phyloP scores from a whole-genome alignment of 257 asterid species.

The Hygrophila difformis region DNA sequence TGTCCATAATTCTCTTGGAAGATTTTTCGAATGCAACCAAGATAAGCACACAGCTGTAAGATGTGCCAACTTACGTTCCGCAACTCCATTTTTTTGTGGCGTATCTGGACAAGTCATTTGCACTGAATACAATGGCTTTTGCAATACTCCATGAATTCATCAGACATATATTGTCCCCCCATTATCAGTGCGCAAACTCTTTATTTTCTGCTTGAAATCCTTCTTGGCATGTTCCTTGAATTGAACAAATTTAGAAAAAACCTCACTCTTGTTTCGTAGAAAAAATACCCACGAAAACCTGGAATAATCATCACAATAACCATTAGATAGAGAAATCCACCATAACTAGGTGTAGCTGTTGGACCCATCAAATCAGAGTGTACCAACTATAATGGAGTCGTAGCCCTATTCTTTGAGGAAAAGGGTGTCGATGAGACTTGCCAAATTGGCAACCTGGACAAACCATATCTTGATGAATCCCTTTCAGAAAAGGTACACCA shows the following conservation, averaged over 20 bases:
- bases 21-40: background rate
- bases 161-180: background rate
- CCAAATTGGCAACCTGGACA: conserved; percentile 19
- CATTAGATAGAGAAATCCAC: background rate
- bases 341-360: background rate
- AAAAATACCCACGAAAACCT: background rate
- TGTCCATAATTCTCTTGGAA: background rate
- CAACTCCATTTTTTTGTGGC: background rate
- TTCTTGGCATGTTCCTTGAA: background rate
- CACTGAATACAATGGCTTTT: background rate
- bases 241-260: background rate
- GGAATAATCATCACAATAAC: background rate
- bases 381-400: background rate
- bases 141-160: background rate
- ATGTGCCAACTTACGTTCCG: background rate
- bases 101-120: background rate
- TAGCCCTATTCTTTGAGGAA: conserved; percentile 6
- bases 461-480: conserved; percentile 6
- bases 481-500: conserved; percentile 10
- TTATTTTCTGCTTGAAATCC: background rate
- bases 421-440: conserved; percentile 15
- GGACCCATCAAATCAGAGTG: background rate
- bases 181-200: background rate
- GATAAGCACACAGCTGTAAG: background rate
- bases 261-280: background rate